Evolutionary conservation across 371 early-diverging fungal species (phyloP), one percentile per base, ranked within the genome.

Genomic region (Blakeslea trispora): DNA sequence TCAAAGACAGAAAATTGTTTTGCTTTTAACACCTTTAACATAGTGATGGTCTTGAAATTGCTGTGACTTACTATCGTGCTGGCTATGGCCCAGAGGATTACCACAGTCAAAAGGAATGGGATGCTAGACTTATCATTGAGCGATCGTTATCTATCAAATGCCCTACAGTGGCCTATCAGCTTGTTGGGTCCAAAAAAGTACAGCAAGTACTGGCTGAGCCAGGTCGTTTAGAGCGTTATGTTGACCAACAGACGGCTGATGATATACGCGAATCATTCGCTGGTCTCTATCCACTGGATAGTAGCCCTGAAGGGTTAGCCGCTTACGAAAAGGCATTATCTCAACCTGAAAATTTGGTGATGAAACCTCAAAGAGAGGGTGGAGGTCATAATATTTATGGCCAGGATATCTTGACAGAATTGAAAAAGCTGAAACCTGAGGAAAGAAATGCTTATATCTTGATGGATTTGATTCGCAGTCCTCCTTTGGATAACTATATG

Each of bases 311-410:
- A 32, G 96, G 96, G 0, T 49, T 83, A 37, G 66, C 74, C 11
- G 94, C 95, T 0, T 83, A 81, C 32, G 64, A 87, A 40, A 61
- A 71, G 48, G 96, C 93, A 1, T 45, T 94, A 15, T 55, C 64
- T 14, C 59, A 81, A 17, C 91, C 92, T 3, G 79, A 78, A 13
- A 64, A 80, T 11, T 89, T 80, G 64, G 97, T 98, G 18, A 81
- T 96, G 81, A 98, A 98, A 68, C 97, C 99, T 4, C 97, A 96
- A 69, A 83, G 97, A 32, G 97, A 98, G 72, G 99, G 99, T 5
- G 99, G 99, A 13, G 98, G 95, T 32, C 92, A 96, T 77, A 98
- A 98, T 71, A 75, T 93, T 23, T 98, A 97, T 68, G 92, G 95
- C 15, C 63, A 79, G n/a, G 95, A 96, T 50, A 92, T 98, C 47